Conservation (phyloP, 768 basidiomycete genomes). For the Tylopilus balloui region DNA sequence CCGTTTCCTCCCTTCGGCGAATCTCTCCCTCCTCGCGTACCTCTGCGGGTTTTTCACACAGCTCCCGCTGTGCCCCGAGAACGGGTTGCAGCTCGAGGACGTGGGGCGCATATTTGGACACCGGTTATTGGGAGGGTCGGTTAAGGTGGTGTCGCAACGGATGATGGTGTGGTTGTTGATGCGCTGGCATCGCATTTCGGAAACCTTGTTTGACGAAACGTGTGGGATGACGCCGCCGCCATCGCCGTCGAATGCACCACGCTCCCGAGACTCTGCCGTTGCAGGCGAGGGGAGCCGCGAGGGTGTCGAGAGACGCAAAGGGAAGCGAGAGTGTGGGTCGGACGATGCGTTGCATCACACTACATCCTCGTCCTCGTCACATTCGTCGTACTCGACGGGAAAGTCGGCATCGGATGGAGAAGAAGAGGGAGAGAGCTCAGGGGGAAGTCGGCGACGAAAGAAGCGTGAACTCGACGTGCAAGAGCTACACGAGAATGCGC, state of each 20-base stretch:
- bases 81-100: conserved; percentile 42
- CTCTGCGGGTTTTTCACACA: conserved; percentile 49
- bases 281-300: neutral
- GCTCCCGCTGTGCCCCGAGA: conserved; percentile 46
- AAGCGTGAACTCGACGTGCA: conserved; percentile 15
- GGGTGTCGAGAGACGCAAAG: conserved; percentile 17
- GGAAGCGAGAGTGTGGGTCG: conserved; percentile 1
- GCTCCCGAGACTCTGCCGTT: neutral
- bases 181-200: conserved; percentile 27
- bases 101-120: conserved; percentile 46
- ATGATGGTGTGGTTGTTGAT: conserved; percentile 34
- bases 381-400: conserved; percentile 5
- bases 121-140: conserved; percentile 35
- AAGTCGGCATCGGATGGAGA: conserved; percentile 11
- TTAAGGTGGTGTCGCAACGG: conserved; percentile 21
- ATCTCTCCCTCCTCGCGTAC: conserved; percentile 41
- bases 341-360: neutral
- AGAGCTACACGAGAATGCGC: neutral
- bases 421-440: conserved; percentile 11
- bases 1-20: conserved; percentile 42
- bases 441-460: conserved; percentile 17
- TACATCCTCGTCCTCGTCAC: conserved; percentile 10
- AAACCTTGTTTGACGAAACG: conserved; percentile 21
- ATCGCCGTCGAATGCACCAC: conserved; percentile 1
- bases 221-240: conserved; percentile 22